Conservation (phyloP, 768 basidiomycete genomes). For the Botryobasidium botryosum region DNA sequence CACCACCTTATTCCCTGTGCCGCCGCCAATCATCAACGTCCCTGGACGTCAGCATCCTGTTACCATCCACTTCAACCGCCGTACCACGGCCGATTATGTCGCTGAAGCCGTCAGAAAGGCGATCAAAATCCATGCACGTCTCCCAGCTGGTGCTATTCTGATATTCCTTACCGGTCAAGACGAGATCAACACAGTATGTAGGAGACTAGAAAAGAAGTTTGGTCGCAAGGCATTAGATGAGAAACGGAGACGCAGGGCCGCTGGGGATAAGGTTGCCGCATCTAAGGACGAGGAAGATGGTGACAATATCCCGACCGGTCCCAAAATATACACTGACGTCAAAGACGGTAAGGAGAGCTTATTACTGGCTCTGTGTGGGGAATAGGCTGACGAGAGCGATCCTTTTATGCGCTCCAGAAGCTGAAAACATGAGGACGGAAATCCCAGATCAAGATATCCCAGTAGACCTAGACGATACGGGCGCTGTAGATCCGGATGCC, state of each 20-base stretch:
- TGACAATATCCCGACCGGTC: not conserved
- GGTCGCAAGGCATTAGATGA: conserved; percentile 44
- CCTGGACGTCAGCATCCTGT: conserved; percentile 89
- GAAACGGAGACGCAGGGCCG: conserved; percentile 27
- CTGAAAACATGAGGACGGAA: conserved; percentile 59
- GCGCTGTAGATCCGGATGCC: conserved; percentile 41
- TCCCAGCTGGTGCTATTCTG: conserved; percentile 86
- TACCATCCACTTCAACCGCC: conserved; percentile 80
- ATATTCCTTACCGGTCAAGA: conserved; percentile 93
- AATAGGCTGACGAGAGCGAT: not conserved
- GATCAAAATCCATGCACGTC: conserved; percentile 74
- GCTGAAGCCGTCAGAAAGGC: conserved; percentile 82
- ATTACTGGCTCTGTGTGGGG: too few relatives aligned
- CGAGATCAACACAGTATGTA: conserved; percentile 77
- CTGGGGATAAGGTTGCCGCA: conserved; percentile 17
- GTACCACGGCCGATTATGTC: conserved; percentile 76
- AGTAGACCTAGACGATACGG: conserved; percentile 46
- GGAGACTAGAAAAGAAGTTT: conserved; percentile 63
- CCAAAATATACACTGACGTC: not conserved
- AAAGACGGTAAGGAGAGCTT: not conserved
- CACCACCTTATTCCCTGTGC: conserved; percentile 52
- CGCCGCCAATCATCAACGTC: conserved; percentile 87
- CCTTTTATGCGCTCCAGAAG: conserved; percentile 49
- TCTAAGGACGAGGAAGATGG: too few relatives aligned
- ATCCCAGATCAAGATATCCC: too few relatives aligned